Base-by-base conservation (phyloP, 257 asterid species). In the Plantago elongata region DNA sequence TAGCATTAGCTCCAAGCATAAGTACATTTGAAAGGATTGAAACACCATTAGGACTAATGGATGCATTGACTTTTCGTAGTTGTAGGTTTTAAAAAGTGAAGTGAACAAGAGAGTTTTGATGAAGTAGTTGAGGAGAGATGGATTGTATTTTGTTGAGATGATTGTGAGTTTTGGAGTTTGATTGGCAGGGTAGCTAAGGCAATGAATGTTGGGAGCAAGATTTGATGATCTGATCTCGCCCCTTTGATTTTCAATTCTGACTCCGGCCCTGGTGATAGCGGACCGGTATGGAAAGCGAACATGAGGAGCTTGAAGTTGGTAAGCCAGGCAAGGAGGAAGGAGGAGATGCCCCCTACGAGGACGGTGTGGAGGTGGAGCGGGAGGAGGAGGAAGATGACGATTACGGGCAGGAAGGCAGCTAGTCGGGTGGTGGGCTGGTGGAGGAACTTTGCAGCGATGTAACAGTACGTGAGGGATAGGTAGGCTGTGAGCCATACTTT, bases 271-370 rank as follows among this genome's bases (percentile, higher is more conserved):
- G 2, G 11, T 7, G 89, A 77, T 18, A 87, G 74, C 44, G 89
- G 94, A 56, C 97, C 97, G 3, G 10, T 51, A 49, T 60, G 62
- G 38, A 77, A 77, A 34, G 88, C 83, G 57, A 89, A 65, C 79
- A 86, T 45, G 66, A 82, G 70, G 69, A 89, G 83, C 22, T 89
- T 89, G 85, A 89, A 89, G 57, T 74, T 86, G 34, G 89, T 66
- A 9, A 89, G 97, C 97, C 97, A 89, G 27, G 94, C 69, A 3
- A 89, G 62, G 72, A 86, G 86, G 73, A 89, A 89, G 55, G 78
- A 77, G 16, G 91, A 69, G 49, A 68, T 59, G 67, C 87, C 84
- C 34, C 76, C 72, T 64, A 89, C 84, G 70, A 78, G 82, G 48
- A 79, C 11, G 27, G 94, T 51, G 51, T 76, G 73, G 64, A 89